These are phyloP conservation scores for Beauveria bassiana DNA, from an alignment of 2,329 filamentous ascomycete species.

Conservation along the genomic window DNA sequence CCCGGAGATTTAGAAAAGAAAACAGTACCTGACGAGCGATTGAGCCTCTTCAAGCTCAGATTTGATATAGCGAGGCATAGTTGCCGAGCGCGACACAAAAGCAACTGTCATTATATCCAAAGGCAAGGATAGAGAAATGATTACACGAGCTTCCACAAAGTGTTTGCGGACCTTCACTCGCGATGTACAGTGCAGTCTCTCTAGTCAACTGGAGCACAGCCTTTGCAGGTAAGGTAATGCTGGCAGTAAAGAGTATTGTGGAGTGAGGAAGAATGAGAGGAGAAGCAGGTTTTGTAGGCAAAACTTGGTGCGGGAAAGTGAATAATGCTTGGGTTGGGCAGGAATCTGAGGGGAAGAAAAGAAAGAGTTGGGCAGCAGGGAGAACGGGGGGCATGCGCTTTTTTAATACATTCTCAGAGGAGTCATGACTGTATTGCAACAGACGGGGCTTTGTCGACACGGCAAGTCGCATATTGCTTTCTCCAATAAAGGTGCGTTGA, in stretches of 20 bases:
- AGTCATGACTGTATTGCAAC: neutral
- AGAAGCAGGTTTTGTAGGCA: slow-evolving; percentile 11
- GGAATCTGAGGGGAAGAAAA: slow-evolving; percentile 27
- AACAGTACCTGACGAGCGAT: slow-evolving; percentile 55
- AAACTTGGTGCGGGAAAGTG: slow-evolving; percentile 15
- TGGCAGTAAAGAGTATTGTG: slow-evolving; percentile 13
- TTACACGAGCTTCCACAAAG: slow-evolving; percentile 8
- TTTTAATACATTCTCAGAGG: slow-evolving; percentile 26
- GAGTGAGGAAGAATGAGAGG: slow-evolving; percentile 12
- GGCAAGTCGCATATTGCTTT: slow-evolving; percentile 1
- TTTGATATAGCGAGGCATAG: slow-evolving; percentile 46
- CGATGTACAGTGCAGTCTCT: slow-evolving; percentile 7
- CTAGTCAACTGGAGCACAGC: neutral
- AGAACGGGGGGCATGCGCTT: slow-evolving; percentile 27
- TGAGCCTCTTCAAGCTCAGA: slow-evolving; percentile 53
- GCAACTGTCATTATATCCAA: slow-evolving; percentile 41
- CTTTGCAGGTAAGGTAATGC: neutral
- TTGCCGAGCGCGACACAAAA: slow-evolving; percentile 38
- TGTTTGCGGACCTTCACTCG: slow-evolving; percentile 9
- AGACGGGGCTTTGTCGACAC: slow-evolving; percentile 6
- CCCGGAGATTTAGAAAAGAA: slow-evolving; percentile 36
- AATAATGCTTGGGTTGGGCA: slow-evolving; percentile 18
- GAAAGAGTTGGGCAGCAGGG: slow-evolving; percentile 30
- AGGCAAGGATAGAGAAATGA: slow-evolving; percentile 18
- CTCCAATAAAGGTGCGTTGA: slow-evolving; percentile 9